phyloP scores from a whole-genome alignment of 2,329 filamentous ascomycete species.

The Neonectria neomacrospora region DNA sequence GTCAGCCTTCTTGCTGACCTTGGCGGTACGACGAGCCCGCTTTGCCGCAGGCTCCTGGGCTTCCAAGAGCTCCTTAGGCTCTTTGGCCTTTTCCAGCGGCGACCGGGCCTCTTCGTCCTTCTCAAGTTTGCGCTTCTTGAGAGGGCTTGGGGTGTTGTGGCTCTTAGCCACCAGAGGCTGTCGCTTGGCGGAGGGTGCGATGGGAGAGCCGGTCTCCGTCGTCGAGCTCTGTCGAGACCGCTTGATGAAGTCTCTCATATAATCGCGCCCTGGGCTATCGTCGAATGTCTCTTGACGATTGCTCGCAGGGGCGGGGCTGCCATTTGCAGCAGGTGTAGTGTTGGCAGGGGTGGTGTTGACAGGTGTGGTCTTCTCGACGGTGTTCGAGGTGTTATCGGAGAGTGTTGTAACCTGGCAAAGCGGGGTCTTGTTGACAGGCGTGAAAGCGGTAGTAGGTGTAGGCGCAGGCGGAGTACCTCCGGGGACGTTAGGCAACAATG shows the following conservation, averaged over 20 bases:
- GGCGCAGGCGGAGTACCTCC: slow-evolving; percentile 14
- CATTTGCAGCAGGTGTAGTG: slow-evolving; percentile 21
- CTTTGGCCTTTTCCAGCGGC: slow-evolving; percentile 33
- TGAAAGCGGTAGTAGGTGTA: slow-evolving; percentile 39
- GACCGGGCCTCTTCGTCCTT: slow-evolving; percentile 35
- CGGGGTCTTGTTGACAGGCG: slow-evolving; percentile 41
- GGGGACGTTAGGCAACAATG: neutral
- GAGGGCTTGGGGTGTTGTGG: slow-evolving; percentile 50
- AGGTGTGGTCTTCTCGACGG: slow-evolving; percentile 8
- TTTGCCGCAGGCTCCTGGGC: slow-evolving; percentile 39
- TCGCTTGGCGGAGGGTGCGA: slow-evolving; percentile 42
- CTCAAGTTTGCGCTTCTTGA: slow-evolving; percentile 50
- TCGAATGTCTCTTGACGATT: slow-evolving; percentile 33
- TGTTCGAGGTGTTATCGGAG: slow-evolving; percentile 1
- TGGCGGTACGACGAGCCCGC: slow-evolving; percentile 37
- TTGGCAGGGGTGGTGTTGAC: neutral
- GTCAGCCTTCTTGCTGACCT: slow-evolving; percentile 30
- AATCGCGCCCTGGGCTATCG: slow-evolving; percentile 51
- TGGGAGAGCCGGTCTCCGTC: slow-evolving; percentile 48
- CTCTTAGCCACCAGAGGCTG: slow-evolving; percentile 49
- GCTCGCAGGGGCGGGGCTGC: slow-evolving; percentile 18
- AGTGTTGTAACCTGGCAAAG: slow-evolving; percentile 22
- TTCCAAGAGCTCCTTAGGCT: slow-evolving; percentile 15
- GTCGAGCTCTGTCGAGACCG: slow-evolving; percentile 47
- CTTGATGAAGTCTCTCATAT: slow-evolving; percentile 51